phyloP scores from a whole-genome alignment of 2,329 filamentous ascomycete species.

The Cladobotryum protrusum region DNA sequence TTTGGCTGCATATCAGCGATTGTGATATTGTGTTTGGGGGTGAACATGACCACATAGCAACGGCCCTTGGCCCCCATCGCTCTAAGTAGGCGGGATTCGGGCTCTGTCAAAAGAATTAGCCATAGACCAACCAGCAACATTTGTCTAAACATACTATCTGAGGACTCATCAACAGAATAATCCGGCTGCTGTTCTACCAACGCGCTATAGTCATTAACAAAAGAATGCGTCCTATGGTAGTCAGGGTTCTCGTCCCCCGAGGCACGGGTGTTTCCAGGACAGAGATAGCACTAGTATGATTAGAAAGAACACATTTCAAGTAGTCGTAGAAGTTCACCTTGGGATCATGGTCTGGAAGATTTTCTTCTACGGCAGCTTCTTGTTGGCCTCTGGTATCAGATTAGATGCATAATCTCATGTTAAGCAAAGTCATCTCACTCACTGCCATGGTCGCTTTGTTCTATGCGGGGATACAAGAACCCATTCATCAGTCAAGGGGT shows the following conservation, averaged over 20 bases:
- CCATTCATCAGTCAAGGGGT: constrained; percentile 84
- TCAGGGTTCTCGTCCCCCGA: constrained; percentile 80
- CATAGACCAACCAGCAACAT: not conserved
- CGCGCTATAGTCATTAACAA: constrained; percentile 96
- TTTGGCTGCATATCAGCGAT: constrained; percentile 77
- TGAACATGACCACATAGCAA: constrained; percentile 96
- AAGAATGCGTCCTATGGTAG: constrained; percentile 83
- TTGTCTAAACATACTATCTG: constrained; percentile 26
- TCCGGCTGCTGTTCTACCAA: constrained; percentile 89
- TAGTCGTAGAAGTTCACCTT: constrained; percentile 38
- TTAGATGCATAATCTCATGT: not conserved
- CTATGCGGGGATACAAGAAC: constrained; percentile 92
- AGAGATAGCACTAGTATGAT: constrained; percentile 72
- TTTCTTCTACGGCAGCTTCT: constrained; percentile 61
- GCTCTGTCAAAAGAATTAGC: constrained; percentile 41
- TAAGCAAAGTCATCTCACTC: constrained; percentile 33
- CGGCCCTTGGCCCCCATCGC: constrained; percentile 86
- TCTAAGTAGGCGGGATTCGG: constrained; percentile 69
- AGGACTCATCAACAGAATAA: constrained; percentile 48
- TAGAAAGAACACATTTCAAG: not conserved
- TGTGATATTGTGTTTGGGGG: constrained; percentile 81
- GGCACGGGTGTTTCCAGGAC: constrained; percentile 83
- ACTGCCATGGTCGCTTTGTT: constrained; percentile 98
- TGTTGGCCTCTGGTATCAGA: constrained; percentile 62
- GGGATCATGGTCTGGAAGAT: constrained; percentile 75